Percentiles rank a stretch among this genome's conserved stretches.
Evolutionary conservation across 2,329 filamentous ascomycete genomes (phyloP).

Genomic region (Xylariaceae sp.): DNA sequence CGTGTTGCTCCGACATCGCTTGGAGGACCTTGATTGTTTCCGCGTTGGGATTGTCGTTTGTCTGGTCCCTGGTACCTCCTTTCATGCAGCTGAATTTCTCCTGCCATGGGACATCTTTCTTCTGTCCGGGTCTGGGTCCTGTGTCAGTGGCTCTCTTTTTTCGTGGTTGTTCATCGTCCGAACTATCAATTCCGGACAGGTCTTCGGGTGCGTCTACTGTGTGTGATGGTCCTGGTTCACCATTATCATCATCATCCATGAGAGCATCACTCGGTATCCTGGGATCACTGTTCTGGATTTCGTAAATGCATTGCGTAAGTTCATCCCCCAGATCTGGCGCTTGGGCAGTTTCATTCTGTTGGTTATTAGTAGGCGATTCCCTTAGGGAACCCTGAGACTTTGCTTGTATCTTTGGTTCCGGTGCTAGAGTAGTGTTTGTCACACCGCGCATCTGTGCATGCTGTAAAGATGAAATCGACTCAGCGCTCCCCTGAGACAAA

Average conservation of each 20-base stretch:
- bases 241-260: constrained; percentile 5
- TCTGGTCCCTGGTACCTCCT: constrained; percentile 49
- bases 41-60: constrained; percentile 67
- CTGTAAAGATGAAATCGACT: constrained; percentile 14
- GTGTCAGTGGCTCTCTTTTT: constrained; percentile 31
- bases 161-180: constrained; percentile 16
- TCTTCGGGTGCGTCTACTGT: constrained; percentile 25
- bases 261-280: not conserved
- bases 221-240: constrained; percentile 20
- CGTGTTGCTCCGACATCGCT: constrained; percentile 79
- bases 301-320: constrained; percentile 51
- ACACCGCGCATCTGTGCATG: not conserved
- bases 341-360: constrained; percentile 4
- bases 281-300: constrained; percentile 42
- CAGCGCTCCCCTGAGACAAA: constrained; percentile 6
- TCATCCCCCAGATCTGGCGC: constrained; percentile 4
- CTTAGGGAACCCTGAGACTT: too few species aligned
- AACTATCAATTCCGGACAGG: constrained; percentile 17
- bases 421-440: constrained; percentile 1
- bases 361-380: too few species aligned
- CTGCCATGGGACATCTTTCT: constrained; percentile 41
- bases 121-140: constrained; percentile 26
- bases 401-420: not conserved
- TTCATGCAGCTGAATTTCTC: constrained; percentile 59
- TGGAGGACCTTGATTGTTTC: constrained; percentile 76